A percentile compares a stretch with the other conserved stretches of the same genome.
Conservation (phyloP, 495 filamentous ascomycete species). For the Aspergillus bridgeri region DNA sequence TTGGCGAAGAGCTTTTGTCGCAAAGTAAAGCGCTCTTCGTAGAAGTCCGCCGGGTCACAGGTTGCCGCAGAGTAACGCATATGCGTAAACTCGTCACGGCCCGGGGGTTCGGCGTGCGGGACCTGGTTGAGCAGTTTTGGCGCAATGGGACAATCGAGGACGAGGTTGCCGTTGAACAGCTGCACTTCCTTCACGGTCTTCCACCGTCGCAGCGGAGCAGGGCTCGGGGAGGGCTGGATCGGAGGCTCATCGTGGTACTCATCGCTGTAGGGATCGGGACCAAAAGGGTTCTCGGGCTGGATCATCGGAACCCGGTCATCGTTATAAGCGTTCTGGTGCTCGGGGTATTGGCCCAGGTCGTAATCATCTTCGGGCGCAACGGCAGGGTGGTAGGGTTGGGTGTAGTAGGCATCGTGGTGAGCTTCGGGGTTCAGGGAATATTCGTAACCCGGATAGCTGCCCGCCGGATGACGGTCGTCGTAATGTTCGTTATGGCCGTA, state of each 20-base stretch:
- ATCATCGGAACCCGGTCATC: slow-evolving; percentile 65
- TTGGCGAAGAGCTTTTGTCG: slow-evolving; percentile 94
- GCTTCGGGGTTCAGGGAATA: slow-evolving; percentile 77
- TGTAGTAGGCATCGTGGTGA: slow-evolving; percentile 85
- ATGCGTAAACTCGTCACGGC: slow-evolving; percentile 96
- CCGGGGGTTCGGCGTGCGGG: slow-evolving; percentile 71
- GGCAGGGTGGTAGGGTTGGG: slow-evolving; percentile 70
- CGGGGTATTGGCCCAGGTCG: slow-evolving; percentile 50
- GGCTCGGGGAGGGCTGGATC: slow-evolving; percentile 49
- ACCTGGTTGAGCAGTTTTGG: slow-evolving; percentile 82
- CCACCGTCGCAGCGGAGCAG: slow-evolving; percentile 81
- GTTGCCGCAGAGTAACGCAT: slow-evolving; percentile 98
- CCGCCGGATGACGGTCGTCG: slow-evolving; percentile 45
- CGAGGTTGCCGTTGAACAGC: slow-evolving; percentile 93
- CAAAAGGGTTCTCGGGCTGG: slow-evolving; percentile 52
- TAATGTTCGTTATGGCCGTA: slow-evolving; percentile 68
- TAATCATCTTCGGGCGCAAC: slow-evolving; percentile 54
- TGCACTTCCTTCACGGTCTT: slow-evolving; percentile 99
- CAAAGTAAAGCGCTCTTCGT: slow-evolving; percentile 82
- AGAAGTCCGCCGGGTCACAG: slow-evolving; percentile 89
- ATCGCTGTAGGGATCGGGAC: slow-evolving; percentile 49
- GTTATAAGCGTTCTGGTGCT: slow-evolving; percentile 46
- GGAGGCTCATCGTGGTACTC: slow-evolving; percentile 45
- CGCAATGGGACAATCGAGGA: slow-evolving; percentile 94
- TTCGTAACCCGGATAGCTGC: slow-evolving; percentile 51